Percentiles rank a stretch among this genome's conserved stretches.
These are phyloP conservation scores for Claviceps spartinae DNA, from an alignment of 2,329 filamentous ascomycete species.

Conservation along the genomic window DNA sequence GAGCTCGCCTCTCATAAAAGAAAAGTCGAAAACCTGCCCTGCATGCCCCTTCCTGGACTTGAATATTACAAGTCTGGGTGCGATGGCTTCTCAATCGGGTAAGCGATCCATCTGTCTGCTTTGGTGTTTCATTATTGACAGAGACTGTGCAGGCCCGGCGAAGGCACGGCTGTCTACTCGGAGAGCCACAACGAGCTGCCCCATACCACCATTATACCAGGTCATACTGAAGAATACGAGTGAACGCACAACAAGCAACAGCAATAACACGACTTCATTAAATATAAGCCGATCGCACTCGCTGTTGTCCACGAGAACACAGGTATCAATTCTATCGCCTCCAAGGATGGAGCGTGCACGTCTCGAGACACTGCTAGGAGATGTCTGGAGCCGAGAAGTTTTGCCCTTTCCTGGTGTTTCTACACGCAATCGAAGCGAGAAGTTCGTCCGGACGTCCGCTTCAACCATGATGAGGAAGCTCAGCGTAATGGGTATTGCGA, in stretches of 20 bases:
- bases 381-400: constrained; percentile 73
- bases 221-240: constrained; percentile 81
- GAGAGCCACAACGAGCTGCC: constrained; percentile 58
- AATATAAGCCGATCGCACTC: constrained; percentile 69
- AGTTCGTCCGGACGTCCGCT: constrained; percentile 63
- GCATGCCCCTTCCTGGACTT: constrained; percentile 52
- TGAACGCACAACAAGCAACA: constrained; percentile 42
- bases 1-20: constrained; percentile 34
- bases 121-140: not conserved
- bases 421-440: constrained; percentile 48
- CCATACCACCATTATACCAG: constrained; percentile 54
- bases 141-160: constrained; percentile 34
- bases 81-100: constrained; percentile 62
- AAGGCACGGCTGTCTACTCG: constrained; percentile 65
- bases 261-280: constrained; percentile 25
- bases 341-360: constrained; percentile 62
- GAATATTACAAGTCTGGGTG: constrained; percentile 60
- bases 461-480: constrained; percentile 80
- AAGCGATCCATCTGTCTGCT: constrained; percentile 5
- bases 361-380: constrained; percentile 58
- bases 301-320: constrained; percentile 52
- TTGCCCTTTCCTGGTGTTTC: constrained; percentile 77
- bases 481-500: constrained; percentile 67
- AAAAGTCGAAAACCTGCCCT: constrained; percentile 30
- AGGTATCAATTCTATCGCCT: constrained; percentile 58